phyloP scores from a whole-genome alignment of 106 monocot genomes.

The Agapanthus africanus region DNA sequence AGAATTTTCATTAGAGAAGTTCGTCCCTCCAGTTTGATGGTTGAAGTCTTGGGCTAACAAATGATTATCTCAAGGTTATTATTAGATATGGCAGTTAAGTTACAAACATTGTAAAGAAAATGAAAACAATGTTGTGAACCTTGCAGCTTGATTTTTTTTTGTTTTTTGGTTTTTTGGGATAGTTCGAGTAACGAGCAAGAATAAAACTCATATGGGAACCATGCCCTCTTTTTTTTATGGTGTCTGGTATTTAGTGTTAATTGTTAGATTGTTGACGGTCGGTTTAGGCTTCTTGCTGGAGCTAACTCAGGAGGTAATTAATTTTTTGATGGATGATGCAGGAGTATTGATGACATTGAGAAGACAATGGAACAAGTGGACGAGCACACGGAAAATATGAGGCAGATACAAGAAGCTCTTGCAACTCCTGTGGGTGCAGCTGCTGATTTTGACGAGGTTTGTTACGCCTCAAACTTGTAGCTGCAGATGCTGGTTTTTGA shows the following conservation, averaged over 20 bases:
- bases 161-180: too few species aligned
- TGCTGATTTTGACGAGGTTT: constrained; percentile 57
- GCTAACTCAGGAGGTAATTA: background rate
- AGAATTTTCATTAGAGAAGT: background rate
- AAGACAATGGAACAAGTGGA: constrained; percentile 39
- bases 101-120: background rate
- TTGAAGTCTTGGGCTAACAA: background rate
- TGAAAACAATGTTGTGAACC: background rate
- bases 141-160: background rate
- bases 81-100: background rate
- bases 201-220: background rate
- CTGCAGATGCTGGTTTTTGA: too few species aligned
- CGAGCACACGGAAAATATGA: constrained; percentile 46
- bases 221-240: background rate
- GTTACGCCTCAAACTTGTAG: background rate
- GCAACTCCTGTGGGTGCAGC: constrained; percentile 30
- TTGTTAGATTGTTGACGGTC: background rate
- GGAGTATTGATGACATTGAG: constrained; percentile 46
- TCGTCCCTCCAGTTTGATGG: background rate
- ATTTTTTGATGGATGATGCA: constrained; percentile 6
- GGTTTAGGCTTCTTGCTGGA: background rate
- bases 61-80: background rate
- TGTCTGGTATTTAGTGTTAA: background rate
- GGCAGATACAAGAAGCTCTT: constrained; percentile 61
- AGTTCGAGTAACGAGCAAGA: too few species aligned